Evolutionary conservation across 108 stramenopile species (phyloP).

Genomic region (Cyclotella choctawhatcheeana): DNA sequence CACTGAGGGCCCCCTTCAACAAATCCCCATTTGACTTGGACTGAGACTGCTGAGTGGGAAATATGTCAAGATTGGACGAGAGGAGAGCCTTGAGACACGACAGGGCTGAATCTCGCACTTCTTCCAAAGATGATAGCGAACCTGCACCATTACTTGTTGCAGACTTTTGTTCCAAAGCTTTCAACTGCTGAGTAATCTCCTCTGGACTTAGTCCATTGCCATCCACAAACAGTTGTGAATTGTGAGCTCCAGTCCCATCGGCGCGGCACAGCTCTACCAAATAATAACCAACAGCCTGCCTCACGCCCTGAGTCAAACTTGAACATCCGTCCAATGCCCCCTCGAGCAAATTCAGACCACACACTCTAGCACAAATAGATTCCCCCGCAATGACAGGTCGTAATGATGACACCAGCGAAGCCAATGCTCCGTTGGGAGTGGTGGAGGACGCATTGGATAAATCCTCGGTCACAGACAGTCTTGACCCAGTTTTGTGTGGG

Average conservation of each 20-base stretch:
- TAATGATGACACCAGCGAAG: conserved; percentile 37
- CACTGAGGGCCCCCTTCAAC: conserved; percentile 27
- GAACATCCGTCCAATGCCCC: conserved; percentile 50
- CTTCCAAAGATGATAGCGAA: conserved; percentile 13
- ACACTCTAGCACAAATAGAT: conserved; percentile 8
- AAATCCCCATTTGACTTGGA: neutral
- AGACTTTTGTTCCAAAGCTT: conserved; percentile 25
- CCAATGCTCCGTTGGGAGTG: conserved; percentile 55
- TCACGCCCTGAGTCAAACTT: conserved; percentile 42
- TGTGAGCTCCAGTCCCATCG: conserved; percentile 24
- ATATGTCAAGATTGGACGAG: conserved; percentile 27
- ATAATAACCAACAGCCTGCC: conserved; percentile 61
- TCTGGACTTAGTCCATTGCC: conserved; percentile 24
- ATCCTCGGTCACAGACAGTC: conserved; percentile 37
- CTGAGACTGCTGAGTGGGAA: conserved; percentile 44
- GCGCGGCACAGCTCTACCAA: conserved; percentile 59
- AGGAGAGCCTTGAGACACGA: conserved; percentile 48
- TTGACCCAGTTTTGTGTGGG: neutral
- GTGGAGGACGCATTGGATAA: conserved; percentile 29
- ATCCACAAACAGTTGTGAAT: conserved; percentile 32
- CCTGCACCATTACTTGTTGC: neutral
- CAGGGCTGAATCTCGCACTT: conserved; percentile 69
- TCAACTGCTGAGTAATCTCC: conserved; percentile 27
- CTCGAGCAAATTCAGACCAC: conserved; percentile 44
- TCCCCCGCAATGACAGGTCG: conserved; percentile 29